Evolutionary conservation across 805 yeast species (phyloP), one percentile per base, ranked within the genome.

Genomic region (Spencermartinsiella europaea): DNA sequence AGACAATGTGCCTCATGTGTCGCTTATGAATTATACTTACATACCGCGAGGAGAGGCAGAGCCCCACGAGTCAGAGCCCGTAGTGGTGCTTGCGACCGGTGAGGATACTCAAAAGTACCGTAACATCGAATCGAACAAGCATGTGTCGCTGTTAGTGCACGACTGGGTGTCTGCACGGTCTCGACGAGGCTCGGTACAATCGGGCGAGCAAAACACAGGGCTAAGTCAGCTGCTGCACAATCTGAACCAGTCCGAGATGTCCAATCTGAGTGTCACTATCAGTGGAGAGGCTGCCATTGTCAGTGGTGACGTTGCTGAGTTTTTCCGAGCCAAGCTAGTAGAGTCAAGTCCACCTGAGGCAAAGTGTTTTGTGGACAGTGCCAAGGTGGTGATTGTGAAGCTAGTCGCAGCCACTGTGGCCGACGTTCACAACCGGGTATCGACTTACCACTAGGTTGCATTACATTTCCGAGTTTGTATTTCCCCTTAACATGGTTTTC

Each of bases 11-110:
- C 98, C 98, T 4, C 93, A 90, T 50, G 95, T 89, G 2, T 78
- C 93, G 16, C 72, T 91, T 52, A 91, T 91, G 98, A 91, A 87
- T 66, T 91, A 86, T 65, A 81, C 90, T 3, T 86, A 80, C 61
- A 65, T 83, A 2, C 60, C 62, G 37, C 47, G 63, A 14, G 59
- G 64, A 34, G 57, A 63, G 16, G 56, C 58, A 17, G 36, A 34
- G 21, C 71, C 69, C 46, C 65, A 66, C 39, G 66, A 64, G 20
- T 66, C 63, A 10, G 71, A 71, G 34, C 73, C 79, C 25, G 74
- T 72, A 53, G 77, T 89, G 41, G 77, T 91, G 15, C 70, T 90
- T 47, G 80, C 95, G 2, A 80, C 95, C 1, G 81, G 81, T 1
- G 76, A 74, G 48, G 67, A 75, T 45, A 87, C 97, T 7, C 79